Conservation (phyloP, 2,329 filamentous ascomycete species). For the Podosphaera fusca region DNA sequence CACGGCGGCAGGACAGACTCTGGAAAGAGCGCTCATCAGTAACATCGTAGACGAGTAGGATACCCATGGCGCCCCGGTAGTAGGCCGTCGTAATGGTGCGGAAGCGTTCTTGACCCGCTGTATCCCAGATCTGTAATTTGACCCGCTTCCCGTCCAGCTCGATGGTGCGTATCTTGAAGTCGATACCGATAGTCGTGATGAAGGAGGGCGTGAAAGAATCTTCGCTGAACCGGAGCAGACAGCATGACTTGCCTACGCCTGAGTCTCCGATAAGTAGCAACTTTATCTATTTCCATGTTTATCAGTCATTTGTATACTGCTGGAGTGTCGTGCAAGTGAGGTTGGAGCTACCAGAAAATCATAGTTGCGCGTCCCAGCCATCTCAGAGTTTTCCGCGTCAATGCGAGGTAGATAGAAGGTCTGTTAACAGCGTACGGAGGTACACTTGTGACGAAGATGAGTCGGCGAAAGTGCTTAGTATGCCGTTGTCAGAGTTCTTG, state of each 20-base stretch:
- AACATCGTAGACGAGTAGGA: slow-evolving; percentile 92
- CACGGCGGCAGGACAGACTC: slow-evolving; percentile 26
- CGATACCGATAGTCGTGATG: slow-evolving; percentile 98
- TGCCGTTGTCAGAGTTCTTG: neutral
- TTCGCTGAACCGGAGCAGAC: slow-evolving; percentile 93
- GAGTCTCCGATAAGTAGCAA: slow-evolving; percentile 99
- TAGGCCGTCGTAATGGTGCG: slow-evolving; percentile 97
- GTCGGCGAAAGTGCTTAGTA: neutral
- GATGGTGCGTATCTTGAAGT: slow-evolving; percentile 99
- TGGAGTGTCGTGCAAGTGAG: neutral
- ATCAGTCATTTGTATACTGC: neutral
- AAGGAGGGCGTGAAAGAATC: slow-evolving; percentile 99
- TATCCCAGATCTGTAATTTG: slow-evolving; percentile 99
- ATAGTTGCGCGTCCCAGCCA: slow-evolving; percentile 97
- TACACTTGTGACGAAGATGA: neutral
- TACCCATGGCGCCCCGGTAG: slow-evolving; percentile 96
- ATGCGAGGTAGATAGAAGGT: neutral
- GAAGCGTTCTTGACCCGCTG: slow-evolving; percentile 93
- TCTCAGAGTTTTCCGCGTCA: slow-evolving; percentile 21
- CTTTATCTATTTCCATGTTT: slow-evolving; percentile 36
- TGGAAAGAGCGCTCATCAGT: slow-evolving; percentile 99
- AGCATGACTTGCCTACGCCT: slow-evolving; percentile 97
- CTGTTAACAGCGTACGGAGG: neutral
- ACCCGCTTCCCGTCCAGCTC: slow-evolving; percentile 97
- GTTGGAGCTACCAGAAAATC: slow-evolving; percentile 68